Evolutionary conservation across 345 rosid genomes (phyloP).

Genomic region (Rhodamnia rubescens): DNA sequence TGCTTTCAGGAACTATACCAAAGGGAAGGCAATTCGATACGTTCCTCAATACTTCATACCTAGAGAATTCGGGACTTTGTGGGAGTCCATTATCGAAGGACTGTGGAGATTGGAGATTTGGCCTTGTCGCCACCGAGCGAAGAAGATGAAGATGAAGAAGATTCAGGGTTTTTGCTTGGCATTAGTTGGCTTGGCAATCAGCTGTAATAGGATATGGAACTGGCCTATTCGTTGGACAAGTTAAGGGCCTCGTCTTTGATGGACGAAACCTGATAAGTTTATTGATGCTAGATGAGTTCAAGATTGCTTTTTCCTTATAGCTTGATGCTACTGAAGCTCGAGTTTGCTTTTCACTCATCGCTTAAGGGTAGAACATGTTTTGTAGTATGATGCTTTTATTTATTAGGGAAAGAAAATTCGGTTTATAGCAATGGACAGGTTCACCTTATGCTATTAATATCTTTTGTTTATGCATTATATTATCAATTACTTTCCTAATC

Average conservation of each 20-base stretch:
- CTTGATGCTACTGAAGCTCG: not conserved
- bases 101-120: not conserved
- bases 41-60: slow-evolving; percentile 1
- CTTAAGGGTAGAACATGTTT: not conserved
- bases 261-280: not conserved
- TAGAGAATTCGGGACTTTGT: slow-evolving; percentile 13
- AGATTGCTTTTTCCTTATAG: not conserved
- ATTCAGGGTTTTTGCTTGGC: not conserved
- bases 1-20: slow-evolving; percentile 14
- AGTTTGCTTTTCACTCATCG: not conserved
- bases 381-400: not conserved
- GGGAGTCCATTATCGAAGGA: slow-evolving; percentile 5
- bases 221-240: not conserved
- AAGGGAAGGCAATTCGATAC: slow-evolving; percentile 8
- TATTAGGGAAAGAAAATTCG: not conserved
- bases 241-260: not conserved
- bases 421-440: not conserved
- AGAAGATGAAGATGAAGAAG: not conserved
- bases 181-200: slow-evolving; percentile 4
- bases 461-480: too few species aligned
- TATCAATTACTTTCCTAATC: too few species aligned
- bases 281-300: not conserved
- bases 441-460: too few species aligned
- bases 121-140: not conserved
- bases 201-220: slow-evolving; percentile 10